Conservation (phyloP, 371 early-diverging fungal species). For the Apophysomyces ossiformis region DNA sequence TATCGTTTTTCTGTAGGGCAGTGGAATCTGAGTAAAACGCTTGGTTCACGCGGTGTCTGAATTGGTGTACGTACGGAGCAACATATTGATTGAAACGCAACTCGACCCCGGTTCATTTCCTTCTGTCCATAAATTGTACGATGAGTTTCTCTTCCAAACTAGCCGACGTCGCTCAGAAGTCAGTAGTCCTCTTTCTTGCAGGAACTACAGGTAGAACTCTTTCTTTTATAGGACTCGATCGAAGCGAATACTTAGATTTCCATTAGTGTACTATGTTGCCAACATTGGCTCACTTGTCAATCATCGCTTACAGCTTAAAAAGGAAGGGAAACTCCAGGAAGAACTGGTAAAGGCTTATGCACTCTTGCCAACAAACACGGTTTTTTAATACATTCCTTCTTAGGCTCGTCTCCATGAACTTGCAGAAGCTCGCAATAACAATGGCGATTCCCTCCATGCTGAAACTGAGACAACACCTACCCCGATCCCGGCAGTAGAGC, state of each 20-base stretch:
- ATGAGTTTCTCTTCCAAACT: conserved; percentile 46
- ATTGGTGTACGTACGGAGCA: background rate
- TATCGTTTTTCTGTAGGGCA: too few species aligned
- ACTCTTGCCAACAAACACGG: background rate
- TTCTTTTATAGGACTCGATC: background rate
- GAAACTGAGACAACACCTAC: conserved; percentile 51
- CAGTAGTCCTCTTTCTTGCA: conserved; percentile 49
- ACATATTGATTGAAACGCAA: background rate
- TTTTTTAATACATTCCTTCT: background rate
- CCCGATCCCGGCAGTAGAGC: conserved; percentile 36
- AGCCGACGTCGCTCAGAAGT: conserved; percentile 57
- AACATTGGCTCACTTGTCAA: conserved; percentile 76
- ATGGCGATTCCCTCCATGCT: conserved; percentile 31
- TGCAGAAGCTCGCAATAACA: conserved; percentile 14
- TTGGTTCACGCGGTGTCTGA: background rate
- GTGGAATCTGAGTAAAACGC: background rate
- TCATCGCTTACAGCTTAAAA: conserved; percentile 50
- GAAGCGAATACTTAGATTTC: background rate
- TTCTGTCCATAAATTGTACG: conserved; percentile 9
- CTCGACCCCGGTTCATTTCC: conserved; percentile 11
- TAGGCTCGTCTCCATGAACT: conserved; percentile 31
- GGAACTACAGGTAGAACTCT: conserved; percentile 47
- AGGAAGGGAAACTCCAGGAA: conserved; percentile 53
- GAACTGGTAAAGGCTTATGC: conserved; percentile 38
- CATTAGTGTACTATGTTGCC: conserved; percentile 80